These are phyloP conservation scores for Metschnikowia orientalis DNA, from an alignment of 805 yeast genomes.

Conservation along the genomic window DNA sequence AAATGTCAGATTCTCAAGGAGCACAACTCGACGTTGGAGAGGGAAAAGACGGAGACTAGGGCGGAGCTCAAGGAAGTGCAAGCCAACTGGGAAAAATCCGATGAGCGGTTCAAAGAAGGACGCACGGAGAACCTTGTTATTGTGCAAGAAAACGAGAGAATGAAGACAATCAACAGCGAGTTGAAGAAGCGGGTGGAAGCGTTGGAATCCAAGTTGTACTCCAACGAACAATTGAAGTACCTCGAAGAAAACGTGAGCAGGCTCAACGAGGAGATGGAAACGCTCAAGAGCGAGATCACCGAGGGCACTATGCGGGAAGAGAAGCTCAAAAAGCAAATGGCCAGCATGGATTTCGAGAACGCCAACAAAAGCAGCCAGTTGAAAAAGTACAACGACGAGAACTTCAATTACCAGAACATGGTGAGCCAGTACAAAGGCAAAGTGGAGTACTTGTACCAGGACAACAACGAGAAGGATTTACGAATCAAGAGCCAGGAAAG, in stretches of 20 bases:
- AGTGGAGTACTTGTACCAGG: slow-evolving; percentile 36
- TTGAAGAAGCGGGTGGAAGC: slow-evolving; percentile 42
- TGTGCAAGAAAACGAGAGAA: slow-evolving; percentile 62
- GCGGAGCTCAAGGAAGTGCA: slow-evolving; percentile 29
- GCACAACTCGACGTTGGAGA: slow-evolving; percentile 32
- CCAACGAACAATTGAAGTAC: slow-evolving; percentile 50
- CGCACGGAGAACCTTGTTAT: slow-evolving; percentile 52
- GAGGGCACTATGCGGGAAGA: slow-evolving; percentile 50
- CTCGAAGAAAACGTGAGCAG: slow-evolving; percentile 57
- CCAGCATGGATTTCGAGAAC: slow-evolving; percentile 49
- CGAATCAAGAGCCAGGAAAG: slow-evolving; percentile 47
- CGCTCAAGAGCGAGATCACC: slow-evolving; percentile 44
- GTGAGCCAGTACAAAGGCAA: slow-evolving; percentile 39
- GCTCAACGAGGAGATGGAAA: slow-evolving; percentile 48
- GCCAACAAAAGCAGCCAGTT: slow-evolving; percentile 49
- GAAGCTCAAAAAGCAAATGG: slow-evolving; percentile 48
- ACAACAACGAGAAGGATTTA: slow-evolving; percentile 41
- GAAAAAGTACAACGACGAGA: slow-evolving; percentile 55
- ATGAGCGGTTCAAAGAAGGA: slow-evolving; percentile 28
- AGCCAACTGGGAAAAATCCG: slow-evolving; percentile 27
- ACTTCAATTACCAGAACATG: slow-evolving; percentile 49
- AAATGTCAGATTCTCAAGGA: slow-evolving; percentile 23
- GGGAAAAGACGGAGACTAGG: slow-evolving; percentile 30
- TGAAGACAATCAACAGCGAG: slow-evolving; percentile 52
- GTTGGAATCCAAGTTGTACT: slow-evolving; percentile 46